These are phyloP conservation scores for Epichloe uncinata DNA, from an alignment of 2,329 filamentous ascomycete species.

Conservation along the genomic window DNA sequence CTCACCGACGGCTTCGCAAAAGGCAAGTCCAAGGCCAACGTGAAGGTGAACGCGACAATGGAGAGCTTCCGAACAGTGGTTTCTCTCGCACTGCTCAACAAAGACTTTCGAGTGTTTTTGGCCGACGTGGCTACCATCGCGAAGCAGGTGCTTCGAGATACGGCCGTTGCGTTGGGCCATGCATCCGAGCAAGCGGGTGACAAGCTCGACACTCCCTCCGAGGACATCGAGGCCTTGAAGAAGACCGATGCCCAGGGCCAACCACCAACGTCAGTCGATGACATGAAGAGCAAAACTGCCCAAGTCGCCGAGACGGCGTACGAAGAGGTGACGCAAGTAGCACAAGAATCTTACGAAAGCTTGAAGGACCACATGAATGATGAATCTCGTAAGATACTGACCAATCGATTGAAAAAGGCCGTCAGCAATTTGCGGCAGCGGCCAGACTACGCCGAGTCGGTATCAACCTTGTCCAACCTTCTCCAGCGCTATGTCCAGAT, in stretches of 20 bases:
- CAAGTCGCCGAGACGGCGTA: constrained; percentile 32
- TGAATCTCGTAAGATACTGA: constrained; percentile 57
- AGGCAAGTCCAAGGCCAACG: constrained; percentile 21
- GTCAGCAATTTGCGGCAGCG: constrained; percentile 62
- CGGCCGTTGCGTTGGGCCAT: constrained; percentile 64
- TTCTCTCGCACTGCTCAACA: constrained; percentile 75
- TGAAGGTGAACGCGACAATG: constrained; percentile 36
- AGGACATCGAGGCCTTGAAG: constrained; percentile 39
- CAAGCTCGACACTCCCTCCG: constrained; percentile 53
- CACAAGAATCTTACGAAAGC: constrained; percentile 50
- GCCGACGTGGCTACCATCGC: constrained; percentile 67
- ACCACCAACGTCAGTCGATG: constrained; percentile 40
- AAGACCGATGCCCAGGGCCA: constrained; percentile 15
- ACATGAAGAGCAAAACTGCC: constrained; percentile 45
- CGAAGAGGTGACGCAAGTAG: constrained; percentile 7
- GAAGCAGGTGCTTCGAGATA: constrained; percentile 76
- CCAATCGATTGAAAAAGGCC: constrained; percentile 63
- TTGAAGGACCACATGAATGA: constrained; percentile 59
- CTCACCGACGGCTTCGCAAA: constrained; percentile 15
- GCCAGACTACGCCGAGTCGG: constrained; percentile 74
- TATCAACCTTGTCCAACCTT: constrained; percentile 62
- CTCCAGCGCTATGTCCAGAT: constrained; percentile 64
- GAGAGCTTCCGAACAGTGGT: constrained; percentile 73
- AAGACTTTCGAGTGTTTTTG: constrained; percentile 78
- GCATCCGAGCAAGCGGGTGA: constrained; percentile 64